Base-by-base conservation (phyloP, 768 basidiomycete species). In the Sarcodon aspratus region DNA sequence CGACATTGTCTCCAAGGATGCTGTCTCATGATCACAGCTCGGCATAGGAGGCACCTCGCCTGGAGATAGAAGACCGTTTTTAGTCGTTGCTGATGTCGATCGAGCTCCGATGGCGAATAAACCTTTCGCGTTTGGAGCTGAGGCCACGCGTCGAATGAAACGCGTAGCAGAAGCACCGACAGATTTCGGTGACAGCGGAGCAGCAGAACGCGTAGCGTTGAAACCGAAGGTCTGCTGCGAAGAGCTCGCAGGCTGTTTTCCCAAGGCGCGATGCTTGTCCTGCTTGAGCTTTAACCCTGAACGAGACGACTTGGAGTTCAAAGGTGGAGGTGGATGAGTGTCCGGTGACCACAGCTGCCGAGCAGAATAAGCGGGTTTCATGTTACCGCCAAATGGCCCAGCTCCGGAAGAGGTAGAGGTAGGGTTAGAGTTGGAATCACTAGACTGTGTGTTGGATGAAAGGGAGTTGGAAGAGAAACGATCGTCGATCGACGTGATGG, bases 41-140 rank as follows among this genome's bases (percentile, higher is more conserved):
- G 79, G 79, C 36, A 80, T 59, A 0, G 78, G 75, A 27, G 79
- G 81, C 33, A 80, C 64, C 44, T 82, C 78, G 8, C 75, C 75
- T 3, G 88, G 86, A 11, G 90, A 80, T 36, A 91, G 70, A 38
- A 91, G 66, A 11, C 87, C 86, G 57, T 89, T 88, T 69, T 78
- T 85, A 31, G 81, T 83, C 32, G 69, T 51, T 15, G 60, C 56
- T 1, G 75, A 70, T 3, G 74, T 59, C 15, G 77, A 75, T 21
- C 80, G 75, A 38, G 79, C 72, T 48, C 75, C 67, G 42, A 79
- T 67, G 36, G 72, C 70, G 63, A 98, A 92, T 32, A 99, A 72
- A 31, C 84, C 86, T 63, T 97, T 98, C 33, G 93, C 85, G 61
- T 97, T 99, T 3, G 95, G 95, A 2, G 96, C 94, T 8, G 92